Percentiles rank a stretch among this genome's conserved stretches.
Conservation (phyloP, 2,329 filamentous ascomycete species). For the Ophiostoma angusticollis region DNA sequence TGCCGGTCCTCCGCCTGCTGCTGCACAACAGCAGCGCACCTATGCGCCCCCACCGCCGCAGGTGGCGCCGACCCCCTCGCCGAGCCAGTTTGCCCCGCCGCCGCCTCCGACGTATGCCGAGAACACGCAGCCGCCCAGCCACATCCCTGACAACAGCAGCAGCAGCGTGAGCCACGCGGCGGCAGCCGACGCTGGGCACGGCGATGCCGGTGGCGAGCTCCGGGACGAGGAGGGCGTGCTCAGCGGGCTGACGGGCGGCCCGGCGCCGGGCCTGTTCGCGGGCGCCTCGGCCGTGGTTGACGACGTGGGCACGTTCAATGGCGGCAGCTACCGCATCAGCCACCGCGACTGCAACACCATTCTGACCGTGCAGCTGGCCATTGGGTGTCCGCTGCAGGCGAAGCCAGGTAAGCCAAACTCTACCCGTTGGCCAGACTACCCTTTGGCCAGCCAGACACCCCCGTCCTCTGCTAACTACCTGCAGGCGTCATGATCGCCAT, state of each 20-base stretch:
- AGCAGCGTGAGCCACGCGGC: background rate
- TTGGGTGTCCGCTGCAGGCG: constrained; percentile 69
- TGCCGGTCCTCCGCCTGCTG: constrained; percentile 15
- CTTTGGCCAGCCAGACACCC: too few species aligned
- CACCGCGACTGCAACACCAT: constrained; percentile 87
- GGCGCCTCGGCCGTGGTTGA: constrained; percentile 55
- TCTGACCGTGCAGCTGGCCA: constrained; percentile 76
- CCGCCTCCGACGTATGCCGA: constrained; percentile 22
- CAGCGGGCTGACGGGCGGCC: constrained; percentile 26
- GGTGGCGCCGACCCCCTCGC: constrained; percentile 7
- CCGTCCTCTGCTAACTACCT: constrained; percentile 1
- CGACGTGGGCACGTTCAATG: constrained; percentile 93
- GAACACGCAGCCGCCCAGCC: too few species aligned
- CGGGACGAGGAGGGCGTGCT: constrained; percentile 19
- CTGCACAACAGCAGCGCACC: constrained; percentile 20
- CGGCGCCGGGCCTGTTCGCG: constrained; percentile 42
- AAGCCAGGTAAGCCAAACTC: constrained; percentile 60
- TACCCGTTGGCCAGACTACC: too few species aligned
- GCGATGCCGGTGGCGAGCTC: constrained; percentile 15
- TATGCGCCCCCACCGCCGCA: constrained; percentile 16
- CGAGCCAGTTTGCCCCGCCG: constrained; percentile 17
- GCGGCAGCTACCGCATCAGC: constrained; percentile 84
- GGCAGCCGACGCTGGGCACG: constrained; percentile 14
- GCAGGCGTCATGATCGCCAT: constrained; percentile 84
- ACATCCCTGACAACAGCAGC: background rate